These are phyloP conservation scores for Narthecium ossifragum DNA, from an alignment of 106 monocot genomes.

Conservation along the genomic window DNA sequence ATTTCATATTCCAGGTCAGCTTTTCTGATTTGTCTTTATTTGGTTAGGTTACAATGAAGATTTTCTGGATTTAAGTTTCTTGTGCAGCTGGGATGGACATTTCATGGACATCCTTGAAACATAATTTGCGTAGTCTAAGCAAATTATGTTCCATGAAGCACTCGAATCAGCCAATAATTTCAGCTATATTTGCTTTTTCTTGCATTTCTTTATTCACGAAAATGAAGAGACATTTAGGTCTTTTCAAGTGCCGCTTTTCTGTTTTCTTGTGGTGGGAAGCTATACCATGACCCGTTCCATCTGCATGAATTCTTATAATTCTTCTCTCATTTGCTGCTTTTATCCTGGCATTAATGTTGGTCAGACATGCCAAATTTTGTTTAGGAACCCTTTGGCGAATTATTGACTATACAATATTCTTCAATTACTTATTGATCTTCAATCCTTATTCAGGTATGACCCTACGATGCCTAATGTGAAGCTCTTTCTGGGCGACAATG, in stretches of 20 bases:
- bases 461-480: conserved; percentile 23
- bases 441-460: conserved; percentile 19
- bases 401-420: background rate
- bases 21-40: background rate
- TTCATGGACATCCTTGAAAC: too few relatives aligned
- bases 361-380: too few relatives aligned
- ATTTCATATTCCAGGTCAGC: conserved; percentile 57
- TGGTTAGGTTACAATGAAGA: background rate
- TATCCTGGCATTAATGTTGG: too few relatives aligned
- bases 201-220: background rate
- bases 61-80: background rate
- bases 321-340: background rate
- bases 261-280: too few relatives aligned
- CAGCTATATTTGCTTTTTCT: background rate
- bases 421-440: background rate
- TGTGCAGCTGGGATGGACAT: too few relatives aligned
- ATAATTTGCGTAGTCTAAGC: too few relatives aligned
- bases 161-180: background rate
- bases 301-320: background rate
- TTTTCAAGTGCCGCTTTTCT: too few relatives aligned
- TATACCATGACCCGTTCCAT: background rate
- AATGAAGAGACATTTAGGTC: background rate
- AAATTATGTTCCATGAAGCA: too few relatives aligned
- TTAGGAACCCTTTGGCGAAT: background rate
- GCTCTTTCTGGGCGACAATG: conserved; percentile 31